Base-by-base conservation (phyloP, 352 stramenopile genomes). In the Phytopythium boreale region DNA sequence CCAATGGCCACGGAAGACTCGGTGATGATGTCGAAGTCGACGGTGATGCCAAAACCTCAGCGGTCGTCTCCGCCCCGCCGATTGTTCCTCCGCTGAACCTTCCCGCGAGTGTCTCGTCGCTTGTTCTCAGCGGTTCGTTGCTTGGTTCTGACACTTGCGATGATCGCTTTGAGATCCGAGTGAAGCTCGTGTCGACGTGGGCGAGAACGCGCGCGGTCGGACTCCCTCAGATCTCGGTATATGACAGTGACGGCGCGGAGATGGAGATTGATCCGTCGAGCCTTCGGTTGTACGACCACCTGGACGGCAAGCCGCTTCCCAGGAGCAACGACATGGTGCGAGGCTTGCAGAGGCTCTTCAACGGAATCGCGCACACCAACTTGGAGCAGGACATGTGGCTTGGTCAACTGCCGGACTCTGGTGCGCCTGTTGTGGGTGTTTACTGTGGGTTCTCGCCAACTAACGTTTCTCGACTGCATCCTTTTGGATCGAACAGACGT, bases 351-450 rank as follows among this genome's bases (percentile, higher is more conserved):
- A 65, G 71, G 8, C 55, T 94, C 2, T 89, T 90, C 61, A 89
- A 88, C 29, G 82, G 79, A 2, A 59, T 88, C 12, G 70, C 76
- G 0, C 68, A 90, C 29, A 92, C 85, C 0, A 92, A 74, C 53
- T 74, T 60, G 17, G 85, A 94, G n/a, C 71, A 80, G 4, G 73
- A 94, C 17, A 92, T 92, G 83, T 94, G 86, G 86, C 70, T 92
- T 15, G 86, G 86, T 29, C 75, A 75, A 3, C 67, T 93, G 0
- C 75, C 77, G 6, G 76, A 87, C n/a, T 68, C 75, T 64, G 79
- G 80, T 50, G 20, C 26, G 34, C 15, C 27, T 31, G 44, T 22
- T 46, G 56, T 43, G 8, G 46, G 39, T 27, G 24, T 47, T 37
- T 41, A 19, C 6, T 57, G 17, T 64, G 31, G 14, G 50, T 22